Base-by-base conservation (phyloP, 805 yeast species). In the Saturnispora diversa region DNA sequence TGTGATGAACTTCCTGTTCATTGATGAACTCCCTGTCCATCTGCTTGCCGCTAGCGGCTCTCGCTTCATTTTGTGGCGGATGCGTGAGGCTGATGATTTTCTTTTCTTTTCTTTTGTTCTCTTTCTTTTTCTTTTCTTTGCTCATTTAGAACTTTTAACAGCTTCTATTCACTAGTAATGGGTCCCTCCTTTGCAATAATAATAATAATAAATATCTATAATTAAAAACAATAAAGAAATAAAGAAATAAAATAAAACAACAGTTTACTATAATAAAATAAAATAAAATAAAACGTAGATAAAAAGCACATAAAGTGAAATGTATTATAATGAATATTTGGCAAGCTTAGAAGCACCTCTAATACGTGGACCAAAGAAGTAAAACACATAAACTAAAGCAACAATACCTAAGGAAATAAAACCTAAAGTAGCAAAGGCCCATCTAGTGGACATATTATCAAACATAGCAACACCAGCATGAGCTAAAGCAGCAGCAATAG, bases 391-490 rank as follows among this genome's bases (percentile, higher is more conserved):
- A 16, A 59, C 62, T 30, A 60, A 47, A 16, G 49, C 59, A 37
- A 60, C 63, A 36, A 53, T 51, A 39, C 59, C 58, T 13, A 60
- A 37, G 19, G 60, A 56, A 43, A 60, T 56, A 47, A 59, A 59
- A 11, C 56, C 65, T 41, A 60, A 48, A 11, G 55, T 53, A 6
- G 64, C 64, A 39, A 60, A 50, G 22, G 51, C 65, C 64, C 64
- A 59, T 21, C 47, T 56, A 24, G 64, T 54, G n/a, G 59, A 51
- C 63, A 59, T 56, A 44, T 59, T 50, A 2, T 51, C 59, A 45
- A 60, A 60, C 64, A 60, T 59, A 32, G 65, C 65, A 40, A 60
- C 61, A 58, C 65, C 65, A 20, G 63, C 65, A 42, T 60, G 65
- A 13, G 65, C 50, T 20, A 60, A 48, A 12, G 56, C 56, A 30